Percentiles rank a stretch among this genome's conserved stretches.
Conservation (phyloP, 352 stramenopile genomes). For the Globisporangium solare region DNA sequence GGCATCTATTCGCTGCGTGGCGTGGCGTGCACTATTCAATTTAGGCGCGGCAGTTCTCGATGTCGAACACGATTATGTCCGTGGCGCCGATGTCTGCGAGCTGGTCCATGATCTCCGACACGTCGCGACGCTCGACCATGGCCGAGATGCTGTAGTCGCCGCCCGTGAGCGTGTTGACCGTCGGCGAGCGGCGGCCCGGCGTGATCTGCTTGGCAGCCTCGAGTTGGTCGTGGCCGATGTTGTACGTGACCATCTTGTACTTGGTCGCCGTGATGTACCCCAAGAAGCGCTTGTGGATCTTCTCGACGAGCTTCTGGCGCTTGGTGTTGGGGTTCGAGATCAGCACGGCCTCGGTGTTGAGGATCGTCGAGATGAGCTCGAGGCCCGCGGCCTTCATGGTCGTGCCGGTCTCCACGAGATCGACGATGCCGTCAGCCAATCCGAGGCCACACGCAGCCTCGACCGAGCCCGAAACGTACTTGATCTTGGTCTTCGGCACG, state of each 20-base stretch:
- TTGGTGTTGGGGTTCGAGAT: constrained; percentile 82
- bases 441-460: constrained; percentile 97
- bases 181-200: constrained; percentile 92
- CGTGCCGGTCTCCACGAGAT: constrained; percentile 98
- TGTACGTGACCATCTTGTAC: constrained; percentile 98
- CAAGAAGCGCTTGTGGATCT: constrained; percentile 92
- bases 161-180: constrained; percentile 88
- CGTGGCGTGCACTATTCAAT: constrained; percentile 1
- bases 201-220: constrained; percentile 88
- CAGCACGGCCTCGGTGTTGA: constrained; percentile 91
- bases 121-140: constrained; percentile 89
- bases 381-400: constrained; percentile 97
- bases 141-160: constrained; percentile 88
- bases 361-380: constrained; percentile 93
- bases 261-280: constrained; percentile 96
- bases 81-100: constrained; percentile 93
- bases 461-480: constrained; percentile 97
- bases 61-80: constrained; percentile 96
- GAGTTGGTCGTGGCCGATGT: constrained; percentile 90
- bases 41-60: constrained; percentile 92
- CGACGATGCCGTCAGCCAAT: constrained; percentile 96
- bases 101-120: constrained; percentile 95
- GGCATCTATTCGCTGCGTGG: not conserved
- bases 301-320: constrained; percentile 65
- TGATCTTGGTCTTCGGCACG: constrained; percentile 82